phyloP scores from a whole-genome alignment of 257 asterid species.

The Anisodus acutangulus region DNA sequence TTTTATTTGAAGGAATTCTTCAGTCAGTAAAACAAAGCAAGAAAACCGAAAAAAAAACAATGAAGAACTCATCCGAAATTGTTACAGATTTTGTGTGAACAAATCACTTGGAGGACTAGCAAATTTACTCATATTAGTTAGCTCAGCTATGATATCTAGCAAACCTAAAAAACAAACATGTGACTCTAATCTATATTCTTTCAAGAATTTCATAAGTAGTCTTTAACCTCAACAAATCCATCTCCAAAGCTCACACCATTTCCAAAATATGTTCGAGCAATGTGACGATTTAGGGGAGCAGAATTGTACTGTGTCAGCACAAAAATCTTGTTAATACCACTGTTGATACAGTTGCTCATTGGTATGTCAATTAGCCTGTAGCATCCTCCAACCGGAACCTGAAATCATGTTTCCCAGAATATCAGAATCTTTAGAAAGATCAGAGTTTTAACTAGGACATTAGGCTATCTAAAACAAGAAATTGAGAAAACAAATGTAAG shows the following conservation, averaged over 20 bases:
- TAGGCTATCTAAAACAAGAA: background rate
- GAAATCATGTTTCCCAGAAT: constrained; percentile 31
- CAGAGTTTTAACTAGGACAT: background rate
- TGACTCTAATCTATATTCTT: background rate
- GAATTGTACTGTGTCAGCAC: constrained; percentile 96
- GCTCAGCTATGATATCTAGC: background rate
- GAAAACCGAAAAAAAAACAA: background rate
- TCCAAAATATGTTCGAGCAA: constrained; percentile 84
- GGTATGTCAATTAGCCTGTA: constrained; percentile 89
- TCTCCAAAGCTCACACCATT: constrained; percentile 89
- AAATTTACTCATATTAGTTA: background rate
- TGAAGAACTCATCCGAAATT: background rate
- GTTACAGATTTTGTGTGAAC: background rate
- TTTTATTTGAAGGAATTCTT: background rate
- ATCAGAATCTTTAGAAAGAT: constrained; percentile 21
- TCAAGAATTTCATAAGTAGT: background rate
- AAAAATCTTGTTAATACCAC: constrained; percentile 89
- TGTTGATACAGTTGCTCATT: constrained; percentile 97
- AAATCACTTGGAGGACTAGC: background rate
- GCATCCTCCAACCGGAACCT: constrained; percentile 98
- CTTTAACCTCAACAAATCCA: constrained; percentile 87
- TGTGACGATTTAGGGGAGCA: constrained; percentile 89
- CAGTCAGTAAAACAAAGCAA: background rate
- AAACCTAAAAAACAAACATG: background rate
- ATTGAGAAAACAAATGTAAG: background rate